Base-by-base conservation (phyloP, 495 filamentous ascomycete species). In the Penicillium arizonense region DNA sequence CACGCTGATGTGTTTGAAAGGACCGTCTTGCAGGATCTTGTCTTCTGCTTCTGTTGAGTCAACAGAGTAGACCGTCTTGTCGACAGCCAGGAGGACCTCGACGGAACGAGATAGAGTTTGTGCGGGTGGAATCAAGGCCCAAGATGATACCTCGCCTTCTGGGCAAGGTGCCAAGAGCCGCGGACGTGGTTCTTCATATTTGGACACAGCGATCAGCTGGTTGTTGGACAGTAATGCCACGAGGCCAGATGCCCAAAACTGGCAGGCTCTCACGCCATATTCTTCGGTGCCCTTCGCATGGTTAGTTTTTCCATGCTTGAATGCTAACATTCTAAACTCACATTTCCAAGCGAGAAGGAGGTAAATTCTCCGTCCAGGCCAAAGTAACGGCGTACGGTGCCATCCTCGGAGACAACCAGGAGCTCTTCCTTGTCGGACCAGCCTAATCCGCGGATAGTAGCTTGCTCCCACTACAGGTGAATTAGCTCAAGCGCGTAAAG, bases 391-490 rank as follows among this genome's bases (percentile, higher is more conserved):
- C 91, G 79, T 24, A 97, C 93, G 8, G 85, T 91, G 45, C 94
- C 94, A 62, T 97, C 94, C 50, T 88, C 83, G 3, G 90, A 89
- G 44, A 97, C 84, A 4, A 96, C 87, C 7, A 98, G 74, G 13
- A 98, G 80, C 68, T 90, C 89, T 78, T 98, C 94, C 57, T 97
- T 90, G 63, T 96, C 94, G 32, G 92, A 97, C 94, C 94, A 98
- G 16, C 94, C 94, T 14, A 97, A 78, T 9, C 91, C 91, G 65
- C 86, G 86, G 59, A 98, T 90, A 3, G 86, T 79, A 28, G 90
- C 90, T 76, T 92, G 89, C 56, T 98, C 94, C 90, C 92, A 97
- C 77, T 89, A 67, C 18, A 77, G 71, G 6, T n/a, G 8, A 44
- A 38, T 60, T 37, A 54, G 54, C 10, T 20, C 13, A 16, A 43